phyloP scores from a whole-genome alignment of 805 yeast species.

The Citeromyces nyonsensis region DNA sequence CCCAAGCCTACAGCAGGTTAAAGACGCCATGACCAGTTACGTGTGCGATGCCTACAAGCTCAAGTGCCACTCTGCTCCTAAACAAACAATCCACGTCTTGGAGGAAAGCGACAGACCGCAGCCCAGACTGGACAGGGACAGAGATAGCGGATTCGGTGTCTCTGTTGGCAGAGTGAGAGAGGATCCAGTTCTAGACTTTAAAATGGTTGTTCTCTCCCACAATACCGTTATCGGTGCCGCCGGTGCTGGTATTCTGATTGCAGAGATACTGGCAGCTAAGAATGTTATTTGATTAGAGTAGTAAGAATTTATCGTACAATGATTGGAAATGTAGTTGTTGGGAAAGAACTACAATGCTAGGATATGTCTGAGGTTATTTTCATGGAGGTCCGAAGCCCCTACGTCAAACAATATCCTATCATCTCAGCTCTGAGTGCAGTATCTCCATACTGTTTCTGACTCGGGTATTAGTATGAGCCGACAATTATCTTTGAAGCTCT shows the following conservation, averaged over 20 bases:
- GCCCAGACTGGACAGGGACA: slow-evolving; percentile 91
- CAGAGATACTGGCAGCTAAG: slow-evolving; percentile 75
- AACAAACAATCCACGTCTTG: slow-evolving; percentile 79
- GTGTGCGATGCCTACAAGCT: slow-evolving; percentile 69
- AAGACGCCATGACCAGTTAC: slow-evolving; percentile 53
- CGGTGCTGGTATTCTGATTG: slow-evolving; percentile 93
- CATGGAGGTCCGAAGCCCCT: too few species aligned
- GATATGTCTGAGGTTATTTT: too few species aligned
- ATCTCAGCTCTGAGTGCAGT: too few species aligned
- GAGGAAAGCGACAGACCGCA: slow-evolving; percentile 93
- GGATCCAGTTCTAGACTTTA: slow-evolving; percentile 85
- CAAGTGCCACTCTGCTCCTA: slow-evolving; percentile 87
- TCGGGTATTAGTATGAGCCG: too few species aligned
- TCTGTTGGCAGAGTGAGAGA: slow-evolving; percentile 89
- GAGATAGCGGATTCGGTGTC: slow-evolving; percentile 89
- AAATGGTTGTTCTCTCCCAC: slow-evolving; percentile 95
- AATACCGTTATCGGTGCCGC: slow-evolving; percentile 98
- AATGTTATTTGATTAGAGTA: slow-evolving; percentile 44
- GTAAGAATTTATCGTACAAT: too few species aligned
- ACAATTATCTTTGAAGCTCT: too few species aligned
- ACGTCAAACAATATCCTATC: too few species aligned
- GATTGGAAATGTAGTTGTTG: not conserved
- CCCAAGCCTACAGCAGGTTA: slow-evolving; percentile 73
- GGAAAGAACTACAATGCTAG: not conserved
- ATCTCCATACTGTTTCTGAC: too few species aligned